Conservation (phyloP, 2,329 filamentous ascomycete species). For the Hymenoscyphus linearis region DNA sequence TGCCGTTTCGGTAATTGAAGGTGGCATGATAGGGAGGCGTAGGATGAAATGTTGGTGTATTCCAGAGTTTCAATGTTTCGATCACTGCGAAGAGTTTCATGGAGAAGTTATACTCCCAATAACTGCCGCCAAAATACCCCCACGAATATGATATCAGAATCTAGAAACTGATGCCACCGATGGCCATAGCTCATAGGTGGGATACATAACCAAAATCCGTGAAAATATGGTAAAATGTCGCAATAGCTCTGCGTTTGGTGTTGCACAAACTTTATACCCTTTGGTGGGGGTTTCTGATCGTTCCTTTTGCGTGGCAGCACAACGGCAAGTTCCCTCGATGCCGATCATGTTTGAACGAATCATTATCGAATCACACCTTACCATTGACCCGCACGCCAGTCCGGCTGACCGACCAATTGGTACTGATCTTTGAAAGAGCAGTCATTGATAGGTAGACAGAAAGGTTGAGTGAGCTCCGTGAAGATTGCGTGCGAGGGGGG, state of each 20-base stretch:
- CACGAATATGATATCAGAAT: slow-evolving; percentile 4
- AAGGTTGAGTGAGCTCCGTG: not conserved
- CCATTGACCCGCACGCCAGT: not conserved
- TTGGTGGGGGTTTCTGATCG: not conserved
- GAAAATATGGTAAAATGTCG: not conserved
- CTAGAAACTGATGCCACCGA: not conserved
- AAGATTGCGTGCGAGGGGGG: not conserved
- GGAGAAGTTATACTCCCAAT: not conserved
- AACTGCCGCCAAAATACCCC: not conserved
- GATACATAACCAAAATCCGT: not conserved
- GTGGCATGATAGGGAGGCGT: slow-evolving; percentile 18
- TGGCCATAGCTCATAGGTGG: not conserved
- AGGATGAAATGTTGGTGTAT: not conserved
- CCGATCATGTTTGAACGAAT: not conserved
- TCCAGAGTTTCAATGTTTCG: not conserved
- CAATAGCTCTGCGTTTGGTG: not conserved
- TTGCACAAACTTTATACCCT: not conserved
- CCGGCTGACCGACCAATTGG: not conserved
- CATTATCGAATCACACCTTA: not conserved
- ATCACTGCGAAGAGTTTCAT: not conserved
- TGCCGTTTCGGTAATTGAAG: slow-evolving; percentile 24
- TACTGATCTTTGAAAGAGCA: not conserved
- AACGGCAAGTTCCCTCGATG: not conserved
- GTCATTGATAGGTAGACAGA: not conserved
- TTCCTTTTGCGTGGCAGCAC: not conserved